Evolutionary conservation across 768 basidiomycete genomes (phyloP).

Genomic region (Phlebiopsis gigantea): DNA sequence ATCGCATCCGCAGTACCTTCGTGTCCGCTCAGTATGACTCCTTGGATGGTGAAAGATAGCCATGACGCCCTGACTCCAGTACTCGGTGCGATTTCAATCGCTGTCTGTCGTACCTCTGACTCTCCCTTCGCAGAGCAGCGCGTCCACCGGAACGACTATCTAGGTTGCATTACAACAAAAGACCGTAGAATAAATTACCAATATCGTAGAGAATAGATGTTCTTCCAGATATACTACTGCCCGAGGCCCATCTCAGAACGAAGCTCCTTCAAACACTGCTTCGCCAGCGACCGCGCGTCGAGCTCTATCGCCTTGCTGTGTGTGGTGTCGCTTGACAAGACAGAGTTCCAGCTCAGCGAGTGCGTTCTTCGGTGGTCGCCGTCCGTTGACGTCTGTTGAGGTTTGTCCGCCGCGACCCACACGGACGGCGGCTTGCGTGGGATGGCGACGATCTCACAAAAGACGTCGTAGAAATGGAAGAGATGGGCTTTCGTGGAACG

Average conservation of each 20-base stretch:
- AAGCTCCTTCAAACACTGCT: conserved; percentile 60
- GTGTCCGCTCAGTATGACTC: no score
- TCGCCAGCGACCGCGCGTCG: conserved; percentile 63
- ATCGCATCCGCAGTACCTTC: no score
- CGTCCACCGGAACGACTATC: no score
- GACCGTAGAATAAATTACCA: background rate
- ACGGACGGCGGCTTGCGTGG: conserved; percentile 62
- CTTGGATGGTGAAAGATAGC: no score
- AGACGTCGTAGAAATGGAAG: conserved; percentile 78
- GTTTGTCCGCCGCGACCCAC: conserved; percentile 40
- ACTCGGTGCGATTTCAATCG: no score
- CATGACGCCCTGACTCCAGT: no score
- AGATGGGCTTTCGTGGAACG: conserved; percentile 78
- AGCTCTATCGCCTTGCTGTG: conserved; percentile 39
- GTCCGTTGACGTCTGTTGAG: background rate
- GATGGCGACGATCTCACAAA: conserved; percentile 77
- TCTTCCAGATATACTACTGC: conserved; percentile 14
- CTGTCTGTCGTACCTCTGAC: no score
- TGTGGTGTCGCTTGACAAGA: conserved; percentile 16
- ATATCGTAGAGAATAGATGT: background rate
- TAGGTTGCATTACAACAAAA: background rate
- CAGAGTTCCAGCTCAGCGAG: conserved; percentile 14
- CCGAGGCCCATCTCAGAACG: conserved; percentile 70
- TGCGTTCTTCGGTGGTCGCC: conserved; percentile 6
- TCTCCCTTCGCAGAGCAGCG: no score